Percentiles rank a stretch among this genome's conserved stretches.
These are phyloP conservation scores for Capsicum chinense DNA, from an alignment of 257 asterid species.

Conservation along the genomic window DNA sequence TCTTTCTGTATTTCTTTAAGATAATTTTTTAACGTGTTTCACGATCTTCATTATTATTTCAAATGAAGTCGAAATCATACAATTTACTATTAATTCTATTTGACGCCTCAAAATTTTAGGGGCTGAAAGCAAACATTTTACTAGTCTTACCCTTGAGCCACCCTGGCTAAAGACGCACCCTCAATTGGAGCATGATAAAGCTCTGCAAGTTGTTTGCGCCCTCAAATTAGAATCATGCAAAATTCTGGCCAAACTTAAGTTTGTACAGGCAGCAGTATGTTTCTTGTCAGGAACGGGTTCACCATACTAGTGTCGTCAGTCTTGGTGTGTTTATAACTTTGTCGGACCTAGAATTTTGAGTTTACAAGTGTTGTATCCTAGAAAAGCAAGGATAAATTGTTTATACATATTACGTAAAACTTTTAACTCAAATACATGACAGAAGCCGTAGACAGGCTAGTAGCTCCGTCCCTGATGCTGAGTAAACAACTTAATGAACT, in stretches of 20 bases:
- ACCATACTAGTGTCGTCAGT: neutral
- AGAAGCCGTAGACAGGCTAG: neutral
- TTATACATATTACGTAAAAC: neutral
- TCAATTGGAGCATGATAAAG: no score
- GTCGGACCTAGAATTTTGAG: neutral
- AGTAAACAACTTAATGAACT: neutral
- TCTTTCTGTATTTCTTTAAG: no score
- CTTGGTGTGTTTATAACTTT: neutral
- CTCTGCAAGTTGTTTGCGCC: no score
- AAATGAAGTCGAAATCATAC: no score
- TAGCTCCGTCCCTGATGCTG: neutral
- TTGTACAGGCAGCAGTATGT: neutral
- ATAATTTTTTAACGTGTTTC: no score
- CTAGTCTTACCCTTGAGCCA: no score
- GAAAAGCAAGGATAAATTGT: neutral
- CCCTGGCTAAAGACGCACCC: no score
- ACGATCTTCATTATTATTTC: no score
- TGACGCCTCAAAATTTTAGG: no score
- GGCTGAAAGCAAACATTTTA: no score
- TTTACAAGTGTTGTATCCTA: neutral
- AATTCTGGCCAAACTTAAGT: neutral
- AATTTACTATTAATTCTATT: no score
- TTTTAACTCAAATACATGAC: neutral
- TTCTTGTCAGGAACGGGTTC: neutral
- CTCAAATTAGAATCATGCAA: no score